phyloP scores from a whole-genome alignment of 177 flowering plant species.

The Vitis hybrid region DNA sequence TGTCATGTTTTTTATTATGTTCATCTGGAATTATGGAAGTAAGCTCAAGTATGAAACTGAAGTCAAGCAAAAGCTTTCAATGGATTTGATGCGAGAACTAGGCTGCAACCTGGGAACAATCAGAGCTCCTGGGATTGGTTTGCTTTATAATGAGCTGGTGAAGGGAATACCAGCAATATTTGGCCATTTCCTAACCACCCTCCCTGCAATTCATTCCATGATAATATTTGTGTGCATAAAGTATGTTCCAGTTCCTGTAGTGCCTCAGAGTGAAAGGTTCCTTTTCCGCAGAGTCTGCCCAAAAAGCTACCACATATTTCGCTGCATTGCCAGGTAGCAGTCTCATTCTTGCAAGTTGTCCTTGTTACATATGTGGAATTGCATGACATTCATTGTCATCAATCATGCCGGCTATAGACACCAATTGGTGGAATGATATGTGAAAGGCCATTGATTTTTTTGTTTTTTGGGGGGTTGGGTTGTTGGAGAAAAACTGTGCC shows the following conservation, averaged over 20 bases:
- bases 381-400: background rate
- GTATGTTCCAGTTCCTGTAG: slow-evolving; percentile 95
- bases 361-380: background rate
- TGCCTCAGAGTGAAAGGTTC: slow-evolving; percentile 93
- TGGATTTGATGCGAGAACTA: slow-evolving; percentile 79
- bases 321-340: slow-evolving; percentile 91
- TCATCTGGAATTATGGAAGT: slow-evolving; percentile 96
- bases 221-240: slow-evolving; percentile 95
- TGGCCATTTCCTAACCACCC: slow-evolving; percentile 94
- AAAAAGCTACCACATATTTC: slow-evolving; percentile 88
- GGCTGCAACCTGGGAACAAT: slow-evolving; percentile 91
- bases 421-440: slow-evolving; percentile 1
- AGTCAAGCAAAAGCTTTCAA: slow-evolving; percentile 87
- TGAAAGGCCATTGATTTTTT: background rate
- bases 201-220: slow-evolving; percentile 98
- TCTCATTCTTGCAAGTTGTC: slow-evolving; percentile 7
- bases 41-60: slow-evolving; percentile 98
- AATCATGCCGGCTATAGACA: background rate
- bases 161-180: slow-evolving; percentile 95
- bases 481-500: too few relatives aligned
- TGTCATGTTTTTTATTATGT: slow-evolving; percentile 81
- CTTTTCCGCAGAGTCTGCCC: slow-evolving; percentile 90
- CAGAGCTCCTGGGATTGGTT: slow-evolving; percentile 96
- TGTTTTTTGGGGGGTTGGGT: too few relatives aligned
- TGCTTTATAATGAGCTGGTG: slow-evolving; percentile 90